These are phyloP conservation scores for Pseudogymnoascus sp. DNA, from an alignment of 2,329 filamentous ascomycete species.

Conservation along the genomic window DNA sequence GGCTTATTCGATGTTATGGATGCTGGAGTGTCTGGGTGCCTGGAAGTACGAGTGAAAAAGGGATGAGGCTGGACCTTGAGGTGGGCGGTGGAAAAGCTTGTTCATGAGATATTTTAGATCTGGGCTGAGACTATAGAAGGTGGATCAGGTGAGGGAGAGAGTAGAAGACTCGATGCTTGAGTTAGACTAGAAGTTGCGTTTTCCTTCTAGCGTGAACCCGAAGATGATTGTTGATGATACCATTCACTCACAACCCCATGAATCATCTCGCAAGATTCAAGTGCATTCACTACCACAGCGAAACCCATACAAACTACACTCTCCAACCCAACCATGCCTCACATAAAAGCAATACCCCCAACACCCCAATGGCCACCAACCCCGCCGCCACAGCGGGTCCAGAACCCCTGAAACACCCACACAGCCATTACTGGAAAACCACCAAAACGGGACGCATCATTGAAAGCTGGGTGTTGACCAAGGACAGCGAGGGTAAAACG, in stretches of 20 bases:
- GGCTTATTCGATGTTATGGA: not conserved
- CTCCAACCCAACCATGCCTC: too few relatives aligned
- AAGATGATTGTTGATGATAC: not conserved
- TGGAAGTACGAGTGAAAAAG: not conserved
- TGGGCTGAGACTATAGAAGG: not conserved
- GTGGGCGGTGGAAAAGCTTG: not conserved
- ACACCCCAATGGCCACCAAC: not conserved
- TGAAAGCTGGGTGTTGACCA: not conserved
- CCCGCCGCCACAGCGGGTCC: not conserved
- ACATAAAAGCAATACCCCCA: not conserved
- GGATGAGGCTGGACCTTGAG: not conserved
- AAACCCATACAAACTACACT: not conserved
- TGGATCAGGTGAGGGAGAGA: not conserved
- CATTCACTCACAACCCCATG: not conserved
- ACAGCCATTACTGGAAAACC: not conserved
- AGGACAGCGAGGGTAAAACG: not conserved
- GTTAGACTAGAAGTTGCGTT: not conserved
- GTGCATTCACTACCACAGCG: not conserved
- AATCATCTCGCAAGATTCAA: not conserved
- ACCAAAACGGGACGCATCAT: not conserved
- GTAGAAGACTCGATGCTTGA: not conserved
- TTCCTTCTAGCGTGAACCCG: not conserved
- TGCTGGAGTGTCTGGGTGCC: not conserved
- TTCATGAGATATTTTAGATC: not conserved
- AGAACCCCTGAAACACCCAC: not conserved